phyloP scores from a whole-genome alignment of 208 protist genomes.

The Tritrichomonas musculus region DNA sequence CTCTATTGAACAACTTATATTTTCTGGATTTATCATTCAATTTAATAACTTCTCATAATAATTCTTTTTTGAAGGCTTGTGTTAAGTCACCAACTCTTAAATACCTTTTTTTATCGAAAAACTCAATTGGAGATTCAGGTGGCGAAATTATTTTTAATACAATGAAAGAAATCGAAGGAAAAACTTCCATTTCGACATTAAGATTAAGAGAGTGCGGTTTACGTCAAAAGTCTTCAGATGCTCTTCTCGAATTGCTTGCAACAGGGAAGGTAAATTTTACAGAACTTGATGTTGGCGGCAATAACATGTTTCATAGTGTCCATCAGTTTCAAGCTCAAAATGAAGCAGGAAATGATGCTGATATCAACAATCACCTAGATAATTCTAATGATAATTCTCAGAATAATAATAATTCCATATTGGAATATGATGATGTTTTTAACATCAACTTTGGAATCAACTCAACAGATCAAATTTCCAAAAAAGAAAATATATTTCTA shows the following conservation, averaged over 20 bases:
- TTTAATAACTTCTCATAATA: neutral
- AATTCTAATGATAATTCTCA: too few species aligned
- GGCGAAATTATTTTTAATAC: neutral
- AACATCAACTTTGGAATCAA: too few species aligned
- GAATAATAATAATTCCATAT: too few species aligned
- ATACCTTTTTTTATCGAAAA: neutral
- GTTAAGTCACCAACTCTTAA: neutral
- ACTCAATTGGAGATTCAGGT: neutral
- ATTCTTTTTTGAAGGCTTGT: neutral
- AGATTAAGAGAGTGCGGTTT: neutral
- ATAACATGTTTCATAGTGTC: neutral
- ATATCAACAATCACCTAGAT: too few species aligned
- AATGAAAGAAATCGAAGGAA: neutral
- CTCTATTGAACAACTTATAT: neutral
- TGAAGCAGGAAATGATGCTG: too few species aligned
- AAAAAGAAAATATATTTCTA: too few species aligned
- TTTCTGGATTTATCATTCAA: neutral
- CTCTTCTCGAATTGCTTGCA: neutral
- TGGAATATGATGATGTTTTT: too few species aligned
- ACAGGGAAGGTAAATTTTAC: neutral
- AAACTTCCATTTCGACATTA: neutral
- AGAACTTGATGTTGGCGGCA: neutral
- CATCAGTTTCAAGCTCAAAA: too few species aligned
- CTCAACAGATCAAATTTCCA: too few species aligned
- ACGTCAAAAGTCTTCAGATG: neutral